Evolutionary conservation across 768 basidiomycete genomes (phyloP).

Genomic region (Kwoniella sp.): DNA sequence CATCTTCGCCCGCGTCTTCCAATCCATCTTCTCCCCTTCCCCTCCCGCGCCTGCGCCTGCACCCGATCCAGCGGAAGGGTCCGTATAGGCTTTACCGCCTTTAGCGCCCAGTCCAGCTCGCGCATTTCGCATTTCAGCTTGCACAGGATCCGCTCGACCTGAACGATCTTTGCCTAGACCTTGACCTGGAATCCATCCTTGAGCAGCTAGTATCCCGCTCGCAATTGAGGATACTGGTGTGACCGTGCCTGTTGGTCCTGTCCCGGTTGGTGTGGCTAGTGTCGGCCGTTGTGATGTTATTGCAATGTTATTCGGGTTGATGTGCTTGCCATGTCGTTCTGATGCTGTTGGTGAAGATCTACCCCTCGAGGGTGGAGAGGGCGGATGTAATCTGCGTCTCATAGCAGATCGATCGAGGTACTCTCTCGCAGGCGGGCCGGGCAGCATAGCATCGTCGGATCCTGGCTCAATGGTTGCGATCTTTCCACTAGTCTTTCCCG

Average conservation of each 20-base stretch:
- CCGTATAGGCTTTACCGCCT: conserved; percentile 26
- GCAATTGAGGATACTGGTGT: conserved; percentile 26
- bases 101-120: conserved; percentile 40
- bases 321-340: not conserved
- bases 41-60: conserved; percentile 20
- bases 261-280: not conserved
- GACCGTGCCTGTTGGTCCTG: not conserved
- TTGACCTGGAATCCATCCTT: conserved; percentile 44
- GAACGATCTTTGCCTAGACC: conserved; percentile 38
- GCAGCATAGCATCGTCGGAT: not conserved
- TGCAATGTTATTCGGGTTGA: conserved; percentile 2
- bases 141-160: conserved; percentile 35
- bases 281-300: no score
- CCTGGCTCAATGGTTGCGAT: not conserved
- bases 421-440: conserved; percentile 4
- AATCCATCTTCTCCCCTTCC: no score
- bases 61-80: not conserved
- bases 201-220: conserved; percentile 26
- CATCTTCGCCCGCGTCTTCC: conserved; percentile 25
- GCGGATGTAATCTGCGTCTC: conserved; percentile 38
- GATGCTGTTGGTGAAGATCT: not conserved
- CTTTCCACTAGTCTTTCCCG: not conserved
- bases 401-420: conserved; percentile 50
- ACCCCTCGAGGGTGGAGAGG: conserved; percentile 13
- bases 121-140: conserved; percentile 34